A percentile compares a stretch with the other conserved stretches of the same genome.
Conservation (phyloP, 202 grass and related monocot species). For the Bolboschoenoplectus hybrid region DNA sequence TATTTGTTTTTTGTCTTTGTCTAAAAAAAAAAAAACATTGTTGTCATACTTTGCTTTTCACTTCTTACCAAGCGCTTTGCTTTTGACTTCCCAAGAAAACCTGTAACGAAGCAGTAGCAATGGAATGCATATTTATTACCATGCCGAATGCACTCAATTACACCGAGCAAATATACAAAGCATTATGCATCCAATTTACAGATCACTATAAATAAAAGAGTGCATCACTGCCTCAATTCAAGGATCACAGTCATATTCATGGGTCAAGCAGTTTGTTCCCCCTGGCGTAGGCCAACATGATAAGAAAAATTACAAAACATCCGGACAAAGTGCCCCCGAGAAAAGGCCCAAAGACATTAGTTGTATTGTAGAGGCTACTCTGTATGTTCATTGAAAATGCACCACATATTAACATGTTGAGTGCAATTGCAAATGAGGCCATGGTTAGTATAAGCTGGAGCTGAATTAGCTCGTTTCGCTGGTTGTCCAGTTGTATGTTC, state of each 20-base stretch:
- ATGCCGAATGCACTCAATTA: not conserved
- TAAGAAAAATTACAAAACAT: slow-evolving; percentile 59
- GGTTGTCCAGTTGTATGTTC: slow-evolving; percentile 97
- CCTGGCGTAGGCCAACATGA: slow-evolving; percentile 76
- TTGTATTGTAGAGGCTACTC: slow-evolving; percentile 39
- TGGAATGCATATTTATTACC: not conserved
- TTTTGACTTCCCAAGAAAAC: not conserved
- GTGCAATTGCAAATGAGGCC: slow-evolving; percentile 72
- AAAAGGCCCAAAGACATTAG: slow-evolving; percentile 71
- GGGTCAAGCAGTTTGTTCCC: slow-evolving; percentile 89
- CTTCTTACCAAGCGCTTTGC: not conserved
- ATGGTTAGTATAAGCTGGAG: slow-evolving; percentile 92
- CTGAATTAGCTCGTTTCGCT: slow-evolving; percentile 95
- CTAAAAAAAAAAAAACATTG: not conserved
- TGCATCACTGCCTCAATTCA: slow-evolving; percentile 1
- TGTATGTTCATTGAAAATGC: slow-evolving; percentile 93
- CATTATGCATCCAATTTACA: slow-evolving; percentile 15
- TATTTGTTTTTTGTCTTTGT: not conserved
- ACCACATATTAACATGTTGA: slow-evolving; percentile 69
- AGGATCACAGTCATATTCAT: slow-evolving; percentile 43
- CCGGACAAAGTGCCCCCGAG: slow-evolving; percentile 60
- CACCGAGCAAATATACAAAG: slow-evolving; percentile 12
- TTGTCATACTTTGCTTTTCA: not conserved
- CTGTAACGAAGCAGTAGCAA: not conserved
- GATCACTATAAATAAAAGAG: not conserved